A percentile compares a stretch with the other conserved stretches of the same genome.
These are phyloP conservation scores for Marasmius fiardii DNA, from an alignment of 1,284 basidiomycete genomes.

Conservation along the genomic window DNA sequence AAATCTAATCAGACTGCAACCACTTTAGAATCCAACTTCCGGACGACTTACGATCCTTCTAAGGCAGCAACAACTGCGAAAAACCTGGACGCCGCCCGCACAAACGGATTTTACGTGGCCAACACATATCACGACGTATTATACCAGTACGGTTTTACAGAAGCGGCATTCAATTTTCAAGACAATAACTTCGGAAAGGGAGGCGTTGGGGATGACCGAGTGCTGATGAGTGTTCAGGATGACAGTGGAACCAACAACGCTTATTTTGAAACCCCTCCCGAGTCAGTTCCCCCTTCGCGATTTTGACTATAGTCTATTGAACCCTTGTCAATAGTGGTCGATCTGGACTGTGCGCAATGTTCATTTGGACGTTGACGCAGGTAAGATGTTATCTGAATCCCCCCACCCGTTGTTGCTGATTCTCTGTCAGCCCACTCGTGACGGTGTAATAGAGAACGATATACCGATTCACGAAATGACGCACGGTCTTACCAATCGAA, in stretches of 20 bases:
- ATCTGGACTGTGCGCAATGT: slow-evolving; percentile 28
- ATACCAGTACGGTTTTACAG: slow-evolving; percentile 33
- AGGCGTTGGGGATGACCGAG: slow-evolving; percentile 33
- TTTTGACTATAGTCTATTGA: background rate
- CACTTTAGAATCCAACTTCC: slow-evolving; percentile 23
- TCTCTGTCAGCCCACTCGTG: slow-evolving; percentile 23
- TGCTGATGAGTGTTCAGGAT: slow-evolving; percentile 34
- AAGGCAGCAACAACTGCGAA: slow-evolving; percentile 17
- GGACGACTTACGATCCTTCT: slow-evolving; percentile 31
- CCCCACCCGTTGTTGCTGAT: background rate
- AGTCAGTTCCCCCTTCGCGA: slow-evolving; percentile 24
- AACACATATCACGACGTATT: slow-evolving; percentile 49
- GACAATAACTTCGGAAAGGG: slow-evolving; percentile 9
- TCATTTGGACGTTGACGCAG: slow-evolving; percentile 33
- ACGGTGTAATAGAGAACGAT: slow-evolving; percentile 37
- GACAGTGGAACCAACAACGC: slow-evolving; percentile 28
- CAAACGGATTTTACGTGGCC: slow-evolving; percentile 49
- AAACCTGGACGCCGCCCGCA: slow-evolving; percentile 44
- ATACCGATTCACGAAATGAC: slow-evolving; percentile 35
- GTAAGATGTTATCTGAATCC: slow-evolving; percentile 8
- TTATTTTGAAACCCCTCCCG: slow-evolving; percentile 30
- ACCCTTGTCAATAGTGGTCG: slow-evolving; percentile 22
- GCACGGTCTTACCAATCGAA: slow-evolving; percentile 34
- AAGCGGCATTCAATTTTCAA: slow-evolving; percentile 10
- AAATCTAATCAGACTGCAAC: slow-evolving; percentile 15